Conservation (phyloP, 371 early-diverging fungal genomes). For the Rhizomucor miehei region DNA sequence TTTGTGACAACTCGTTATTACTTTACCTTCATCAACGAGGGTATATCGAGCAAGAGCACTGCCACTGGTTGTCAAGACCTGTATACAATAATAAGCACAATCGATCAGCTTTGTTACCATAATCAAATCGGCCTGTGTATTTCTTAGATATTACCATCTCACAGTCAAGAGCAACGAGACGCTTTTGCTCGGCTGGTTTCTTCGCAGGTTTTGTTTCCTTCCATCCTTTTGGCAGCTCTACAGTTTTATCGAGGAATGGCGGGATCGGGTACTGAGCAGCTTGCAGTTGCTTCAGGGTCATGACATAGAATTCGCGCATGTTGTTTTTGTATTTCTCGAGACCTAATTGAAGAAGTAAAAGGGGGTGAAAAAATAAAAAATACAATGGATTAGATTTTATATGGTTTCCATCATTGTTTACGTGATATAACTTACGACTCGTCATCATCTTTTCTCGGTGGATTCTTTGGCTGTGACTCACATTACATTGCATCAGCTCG, state of each 20-base stretch:
- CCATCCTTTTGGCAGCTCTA: constrained; percentile 46
- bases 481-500: constrained; percentile 33
- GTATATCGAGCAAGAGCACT: constrained; percentile 72
- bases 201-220: constrained; percentile 43
- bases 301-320: constrained; percentile 46
- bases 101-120: background rate
- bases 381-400: no score
- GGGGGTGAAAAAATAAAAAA: background rate
- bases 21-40: constrained; percentile 51
- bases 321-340: constrained; percentile 20
- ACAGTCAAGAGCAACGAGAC: constrained; percentile 74
- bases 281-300: constrained; percentile 47
- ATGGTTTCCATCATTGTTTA: no score
- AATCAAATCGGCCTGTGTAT: background rate
- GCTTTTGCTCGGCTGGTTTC: constrained; percentile 20
- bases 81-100: background rate
- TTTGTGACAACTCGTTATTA: background rate
- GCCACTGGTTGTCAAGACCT: constrained; percentile 66
- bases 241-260: constrained; percentile 32
- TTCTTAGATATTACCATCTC: constrained; percentile 63
- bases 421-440: no score
- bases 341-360: constrained; percentile 5
- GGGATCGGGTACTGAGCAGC: constrained; percentile 56
- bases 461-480: constrained; percentile 10
- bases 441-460: constrained; percentile 15